Evolutionary conservation across 2,329 filamentous ascomycete genomes (phyloP), one percentile per base, ranked within the genome.

Genomic region (Coniochaeta ligniaria): DNA sequence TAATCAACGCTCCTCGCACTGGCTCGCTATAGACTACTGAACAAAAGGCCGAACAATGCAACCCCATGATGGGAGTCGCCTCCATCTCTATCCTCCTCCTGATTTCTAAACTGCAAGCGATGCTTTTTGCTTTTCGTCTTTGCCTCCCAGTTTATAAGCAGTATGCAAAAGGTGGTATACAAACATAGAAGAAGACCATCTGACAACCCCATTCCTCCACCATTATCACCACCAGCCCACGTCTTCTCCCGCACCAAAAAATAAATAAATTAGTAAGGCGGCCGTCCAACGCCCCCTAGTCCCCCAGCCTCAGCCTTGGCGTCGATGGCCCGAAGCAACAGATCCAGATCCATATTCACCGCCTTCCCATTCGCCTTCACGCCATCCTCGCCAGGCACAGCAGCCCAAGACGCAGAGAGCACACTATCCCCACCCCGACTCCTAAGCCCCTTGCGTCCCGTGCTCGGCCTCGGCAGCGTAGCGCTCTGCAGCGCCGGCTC

Each of bases 251-350:
- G 35, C 35, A 8, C 8, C 35, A 8, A 36, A 14, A 3, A 43
- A 43, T 43, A 28, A 52, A 9, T 4, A 20, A 20, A 31, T 67
- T 64, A 83, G 65, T 83, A 83, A 20, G 81, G 80, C 58, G 80
- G 81, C 67, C 74, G 75, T 50, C 76, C 76, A 26, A 81, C 69
- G 43, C 76, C 78, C 22, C 79, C 77, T 58, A 82, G 73, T 66
- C 83, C 80, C 24, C 75, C 77, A 2, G 83, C 80, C 22, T 75
- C 77, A 2, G 73, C 72, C 20, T 75, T 72, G 65, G 78, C 78
- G 65, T 83, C 80, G 64, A 83, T 83, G 11, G 79, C 79, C 63
- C 75, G 75, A 56, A 83, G 69, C 55, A 83, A 69, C 57, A 80
- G 75, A 62, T 80, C 74, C 61, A 83, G 68, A 64, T 83, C 80